Base-by-base conservation (phyloP, 768 basidiomycete genomes). In the Trametes cinnabarina region DNA sequence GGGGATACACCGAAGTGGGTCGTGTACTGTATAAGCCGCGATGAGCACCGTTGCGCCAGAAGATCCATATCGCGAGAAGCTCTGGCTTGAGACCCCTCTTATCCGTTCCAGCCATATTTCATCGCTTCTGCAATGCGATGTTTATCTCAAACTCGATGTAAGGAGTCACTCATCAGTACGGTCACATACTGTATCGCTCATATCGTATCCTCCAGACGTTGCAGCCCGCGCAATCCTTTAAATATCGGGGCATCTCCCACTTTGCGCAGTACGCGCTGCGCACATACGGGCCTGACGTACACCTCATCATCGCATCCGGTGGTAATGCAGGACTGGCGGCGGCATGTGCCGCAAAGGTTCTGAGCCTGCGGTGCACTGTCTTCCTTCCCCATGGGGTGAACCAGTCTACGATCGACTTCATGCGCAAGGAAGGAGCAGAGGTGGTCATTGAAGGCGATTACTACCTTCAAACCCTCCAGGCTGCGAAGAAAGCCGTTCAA, bases 311-410 rank as follows among this genome's bases (percentile, higher is more conserved):
- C 49, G 88, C 90, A 0, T 92, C 90, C 0, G 81, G 86, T 4
- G 90, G 90, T n/a, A 91, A 92, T 66, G 90, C 87, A n/a, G 89
- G 84, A 1, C 73, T 90, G 14, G 90, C 88, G 12, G 80, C 82
- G 0, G 88, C 88, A 15, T 79, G 81, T 60, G 85, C 84, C 20
- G 82, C 88, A 9, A 74, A 78, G 26, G 72, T 66, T 19, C 75
- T 90, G 22, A 71, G 72, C 6, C 73, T 89, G 41, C 74, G 68
- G 65, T 90, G 88, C 68, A 87, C 82, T 6, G 83, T 91, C 2
- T 90, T 77, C 67, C 74, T 92, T 22, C 88, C 90, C 0, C 69
- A 76, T 32, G 80, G 79, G 5, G 84, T 78, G 12, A 64, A 78
- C 32, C 70, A 71, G 62, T 76, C 72, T 19, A 86, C 82, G 0